These are phyloP conservation scores for Tolypocladium pustulatum DNA, from an alignment of 2,329 filamentous ascomycete genomes.

Conservation along the genomic window DNA sequence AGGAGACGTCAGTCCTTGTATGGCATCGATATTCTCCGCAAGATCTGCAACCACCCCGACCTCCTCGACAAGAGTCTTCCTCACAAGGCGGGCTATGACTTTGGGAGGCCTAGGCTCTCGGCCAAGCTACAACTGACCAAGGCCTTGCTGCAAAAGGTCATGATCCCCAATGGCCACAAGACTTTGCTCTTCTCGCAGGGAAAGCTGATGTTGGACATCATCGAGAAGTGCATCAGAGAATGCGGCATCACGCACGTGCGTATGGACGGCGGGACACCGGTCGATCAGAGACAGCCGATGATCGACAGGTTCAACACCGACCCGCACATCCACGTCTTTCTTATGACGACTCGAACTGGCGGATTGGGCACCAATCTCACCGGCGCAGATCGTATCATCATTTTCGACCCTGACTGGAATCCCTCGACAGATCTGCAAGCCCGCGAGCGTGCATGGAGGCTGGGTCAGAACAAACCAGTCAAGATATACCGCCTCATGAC, in stretches of 20 bases:
- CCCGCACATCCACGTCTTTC: slow-evolving; percentile 71
- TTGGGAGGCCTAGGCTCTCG: slow-evolving; percentile 69
- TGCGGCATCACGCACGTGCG: slow-evolving; percentile 66
- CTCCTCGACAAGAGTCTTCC: slow-evolving; percentile 54
- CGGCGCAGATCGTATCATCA: slow-evolving; percentile 90
- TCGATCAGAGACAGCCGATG: slow-evolving; percentile 78
- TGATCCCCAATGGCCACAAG: slow-evolving; percentile 86
- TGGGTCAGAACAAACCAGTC: slow-evolving; percentile 91
- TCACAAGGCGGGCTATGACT: slow-evolving; percentile 56
- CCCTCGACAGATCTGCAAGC: slow-evolving; percentile 94
- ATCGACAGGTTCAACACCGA: slow-evolving; percentile 90
- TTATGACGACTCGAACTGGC: slow-evolving; percentile 91
- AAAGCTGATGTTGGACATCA: slow-evolving; percentile 88
- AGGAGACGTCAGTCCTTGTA: slow-evolving; percentile 71
- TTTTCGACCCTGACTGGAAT: slow-evolving; percentile 98
- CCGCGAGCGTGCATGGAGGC: slow-evolving; percentile 86
- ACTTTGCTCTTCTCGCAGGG: slow-evolving; percentile 88
- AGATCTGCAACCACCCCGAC: slow-evolving; percentile 97
- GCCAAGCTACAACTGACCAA: slow-evolving; percentile 96
- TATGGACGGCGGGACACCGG: slow-evolving; percentile 88
- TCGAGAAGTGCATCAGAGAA: slow-evolving; percentile 70
- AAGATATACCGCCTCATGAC: slow-evolving; percentile 98
- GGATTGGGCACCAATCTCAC: slow-evolving; percentile 91
- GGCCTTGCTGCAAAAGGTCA: slow-evolving; percentile 66
- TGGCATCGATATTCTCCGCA: slow-evolving; percentile 84